Conservation (phyloP, 257 asterid genomes). For the Pogostemon cablin region DNA sequence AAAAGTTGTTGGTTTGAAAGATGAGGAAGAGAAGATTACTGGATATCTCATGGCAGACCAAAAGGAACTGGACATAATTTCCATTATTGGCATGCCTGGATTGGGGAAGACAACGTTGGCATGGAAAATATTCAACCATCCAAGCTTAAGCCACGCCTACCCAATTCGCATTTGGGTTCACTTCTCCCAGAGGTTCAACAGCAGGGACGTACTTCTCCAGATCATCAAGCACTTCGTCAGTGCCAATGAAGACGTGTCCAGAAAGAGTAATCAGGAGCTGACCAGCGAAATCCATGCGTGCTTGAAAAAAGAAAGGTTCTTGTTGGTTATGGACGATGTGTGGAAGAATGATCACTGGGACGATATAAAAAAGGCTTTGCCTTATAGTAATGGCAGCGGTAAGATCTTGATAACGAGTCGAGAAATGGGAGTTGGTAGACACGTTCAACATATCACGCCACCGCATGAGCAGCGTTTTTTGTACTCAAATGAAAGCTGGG, state of each 20-base stretch:
- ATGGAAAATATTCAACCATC: slow-evolving; percentile 21
- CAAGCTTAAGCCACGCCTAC: too few species aligned
- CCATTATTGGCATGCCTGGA: slow-evolving; percentile 43
- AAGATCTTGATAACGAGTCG: slow-evolving; percentile 55
- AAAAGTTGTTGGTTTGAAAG: slow-evolving; percentile 33
- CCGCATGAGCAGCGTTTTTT: slow-evolving; percentile 33
- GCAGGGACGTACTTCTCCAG: slow-evolving; percentile 26
- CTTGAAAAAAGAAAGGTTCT: slow-evolving; percentile 35
- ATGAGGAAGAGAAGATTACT: neutral
- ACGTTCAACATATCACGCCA: slow-evolving; percentile 29
- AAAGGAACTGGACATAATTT: slow-evolving; percentile 21
- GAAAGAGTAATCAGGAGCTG: slow-evolving; percentile 9
- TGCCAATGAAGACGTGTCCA: neutral
- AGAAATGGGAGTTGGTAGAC: slow-evolving; percentile 25
- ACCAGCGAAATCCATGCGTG: neutral
- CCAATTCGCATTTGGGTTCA: slow-evolving; percentile 5
- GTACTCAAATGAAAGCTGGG: neutral
- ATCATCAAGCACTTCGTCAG: slow-evolving; percentile 19
- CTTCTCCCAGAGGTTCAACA: slow-evolving; percentile 31
- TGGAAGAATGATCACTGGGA: neutral
- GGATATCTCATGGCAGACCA: neutral
- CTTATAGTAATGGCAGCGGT: slow-evolving; percentile 28
- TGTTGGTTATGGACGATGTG: slow-evolving; percentile 27
- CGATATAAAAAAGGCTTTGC: slow-evolving; percentile 33
- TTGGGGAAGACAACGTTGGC: slow-evolving; percentile 46